Evolutionary conservation across 495 filamentous ascomycete genomes (phyloP).

Genomic region (Mytilinidion resinicola): DNA sequence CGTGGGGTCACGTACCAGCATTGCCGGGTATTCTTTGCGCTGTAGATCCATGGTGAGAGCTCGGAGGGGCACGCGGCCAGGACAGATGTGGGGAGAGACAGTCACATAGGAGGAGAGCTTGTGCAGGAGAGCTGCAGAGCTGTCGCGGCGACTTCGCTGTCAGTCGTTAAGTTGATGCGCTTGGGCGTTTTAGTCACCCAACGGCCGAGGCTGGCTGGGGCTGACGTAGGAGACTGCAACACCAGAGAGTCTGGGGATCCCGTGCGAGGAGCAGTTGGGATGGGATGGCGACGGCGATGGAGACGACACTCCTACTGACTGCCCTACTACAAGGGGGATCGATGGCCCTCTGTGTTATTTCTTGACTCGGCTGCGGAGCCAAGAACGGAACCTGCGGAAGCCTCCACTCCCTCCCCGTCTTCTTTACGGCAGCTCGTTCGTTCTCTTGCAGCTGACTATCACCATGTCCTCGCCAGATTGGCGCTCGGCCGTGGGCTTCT

Average conservation of each 20-base stretch:
- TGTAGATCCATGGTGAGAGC: slow-evolving; percentile 62
- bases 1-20: slow-evolving; percentile 65
- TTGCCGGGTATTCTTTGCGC: slow-evolving; percentile 86
- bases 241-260: neutral
- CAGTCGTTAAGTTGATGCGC: slow-evolving; percentile 1
- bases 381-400: neutral
- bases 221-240: slow-evolving; percentile 5
- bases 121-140: slow-evolving; percentile 17
- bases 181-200: slow-evolving; percentile 9
- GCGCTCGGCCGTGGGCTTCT: slow-evolving; percentile 44
- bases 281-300: neutral
- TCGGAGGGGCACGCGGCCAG: slow-evolving; percentile 15
- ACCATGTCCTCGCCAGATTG: slow-evolving; percentile 24
- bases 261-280: neutral
- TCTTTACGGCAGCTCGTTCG: neutral
- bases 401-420: neutral
- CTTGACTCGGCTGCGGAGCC: neutral
- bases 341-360: neutral
- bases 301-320: neutral
- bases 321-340: neutral
- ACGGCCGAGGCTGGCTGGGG: neutral
- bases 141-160: slow-evolving; percentile 21
- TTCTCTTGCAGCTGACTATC: neutral
- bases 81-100: slow-evolving; percentile 1
- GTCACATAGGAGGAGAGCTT: slow-evolving; percentile 23